phyloP scores from a whole-genome alignment of 2,329 filamentous ascomycete species.

The Hymenoscyphus fructigenus region DNA sequence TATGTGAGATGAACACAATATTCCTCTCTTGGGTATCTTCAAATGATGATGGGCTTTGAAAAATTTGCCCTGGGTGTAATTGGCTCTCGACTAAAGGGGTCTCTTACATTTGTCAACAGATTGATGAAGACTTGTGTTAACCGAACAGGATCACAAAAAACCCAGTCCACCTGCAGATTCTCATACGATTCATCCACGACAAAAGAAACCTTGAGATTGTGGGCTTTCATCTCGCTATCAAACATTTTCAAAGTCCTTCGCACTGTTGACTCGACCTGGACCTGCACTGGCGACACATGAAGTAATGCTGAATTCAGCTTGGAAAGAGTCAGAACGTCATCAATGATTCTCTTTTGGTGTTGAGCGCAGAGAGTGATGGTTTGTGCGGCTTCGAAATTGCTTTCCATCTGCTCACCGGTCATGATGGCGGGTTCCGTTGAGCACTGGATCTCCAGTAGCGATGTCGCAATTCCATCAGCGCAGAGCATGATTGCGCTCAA shows the following conservation, averaged over 20 bases:
- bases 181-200: slow-evolving; percentile 66
- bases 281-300: slow-evolving; percentile 67
- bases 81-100: neutral
- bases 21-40: neutral
- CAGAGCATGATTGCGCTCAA: slow-evolving; percentile 73
- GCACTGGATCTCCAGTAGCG: slow-evolving; percentile 35
- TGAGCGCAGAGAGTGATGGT: slow-evolving; percentile 76
- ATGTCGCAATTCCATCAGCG: slow-evolving; percentile 65
- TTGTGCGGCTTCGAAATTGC: slow-evolving; percentile 70
- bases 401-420: slow-evolving; percentile 49
- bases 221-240: slow-evolving; percentile 69
- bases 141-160: slow-evolving; percentile 71
- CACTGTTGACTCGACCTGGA: slow-evolving; percentile 63
- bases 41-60: neutral
- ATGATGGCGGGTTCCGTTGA: slow-evolving; percentile 19
- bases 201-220: slow-evolving; percentile 70
- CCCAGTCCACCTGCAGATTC: slow-evolving; percentile 66
- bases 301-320: slow-evolving; percentile 71
- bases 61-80: neutral
- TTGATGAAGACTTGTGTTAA: slow-evolving; percentile 82
- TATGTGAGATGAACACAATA: neutral
- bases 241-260: slow-evolving; percentile 75
- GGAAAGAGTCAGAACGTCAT: slow-evolving; percentile 65
- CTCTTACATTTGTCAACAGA: slow-evolving; percentile 63
- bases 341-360: slow-evolving; percentile 61